phyloP scores from a whole-genome alignment of 371 early-diverging fungal species.

The Thermomucor indicae-seudaticae region DNA sequence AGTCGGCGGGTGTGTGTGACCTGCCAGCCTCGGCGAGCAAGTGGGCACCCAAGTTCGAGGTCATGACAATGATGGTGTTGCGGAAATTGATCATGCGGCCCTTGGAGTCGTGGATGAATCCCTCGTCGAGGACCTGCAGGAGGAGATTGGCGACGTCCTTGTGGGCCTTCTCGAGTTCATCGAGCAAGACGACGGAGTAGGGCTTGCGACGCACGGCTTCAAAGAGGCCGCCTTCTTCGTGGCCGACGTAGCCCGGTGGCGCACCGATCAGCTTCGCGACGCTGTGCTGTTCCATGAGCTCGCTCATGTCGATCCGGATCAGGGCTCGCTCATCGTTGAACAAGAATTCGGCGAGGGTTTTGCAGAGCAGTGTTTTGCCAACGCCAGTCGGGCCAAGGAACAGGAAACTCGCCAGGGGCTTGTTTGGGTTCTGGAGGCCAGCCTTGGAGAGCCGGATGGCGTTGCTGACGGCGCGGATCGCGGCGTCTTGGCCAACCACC shows the following conservation, averaged over 20 bases:
- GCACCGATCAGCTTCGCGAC: constrained; percentile 89
- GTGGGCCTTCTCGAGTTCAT: constrained; percentile 94
- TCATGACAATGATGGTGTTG: constrained; percentile 93
- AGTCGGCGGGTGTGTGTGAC: constrained; percentile 15
- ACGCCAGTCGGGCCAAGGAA: constrained; percentile 95
- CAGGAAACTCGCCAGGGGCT: constrained; percentile 89
- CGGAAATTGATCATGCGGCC: constrained; percentile 85
- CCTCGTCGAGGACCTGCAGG: constrained; percentile 90
- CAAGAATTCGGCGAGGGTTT: constrained; percentile 82
- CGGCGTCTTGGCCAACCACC: constrained; percentile 87
- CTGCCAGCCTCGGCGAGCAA: constrained; percentile 38
- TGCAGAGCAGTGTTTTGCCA: constrained; percentile 80
- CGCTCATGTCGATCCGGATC: constrained; percentile 91
- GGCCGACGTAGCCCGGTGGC: constrained; percentile 88
- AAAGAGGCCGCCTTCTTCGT: constrained; percentile 85
- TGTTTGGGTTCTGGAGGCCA: constrained; percentile 74
- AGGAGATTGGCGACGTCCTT: constrained; percentile 74
- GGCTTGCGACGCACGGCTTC: constrained; percentile 89
- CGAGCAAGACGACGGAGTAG: constrained; percentile 84
- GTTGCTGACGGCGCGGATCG: constrained; percentile 75
- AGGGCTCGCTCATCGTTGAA: constrained; percentile 85
- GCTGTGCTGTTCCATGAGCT: constrained; percentile 80
- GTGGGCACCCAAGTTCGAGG: constrained; percentile 76
- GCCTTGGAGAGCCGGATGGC: constrained; percentile 74
- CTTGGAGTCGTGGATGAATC: constrained; percentile 84